Evolutionary conservation across 192 early-diverging fungal genomes (phyloP).

Genomic region (Endogone sp.): DNA sequence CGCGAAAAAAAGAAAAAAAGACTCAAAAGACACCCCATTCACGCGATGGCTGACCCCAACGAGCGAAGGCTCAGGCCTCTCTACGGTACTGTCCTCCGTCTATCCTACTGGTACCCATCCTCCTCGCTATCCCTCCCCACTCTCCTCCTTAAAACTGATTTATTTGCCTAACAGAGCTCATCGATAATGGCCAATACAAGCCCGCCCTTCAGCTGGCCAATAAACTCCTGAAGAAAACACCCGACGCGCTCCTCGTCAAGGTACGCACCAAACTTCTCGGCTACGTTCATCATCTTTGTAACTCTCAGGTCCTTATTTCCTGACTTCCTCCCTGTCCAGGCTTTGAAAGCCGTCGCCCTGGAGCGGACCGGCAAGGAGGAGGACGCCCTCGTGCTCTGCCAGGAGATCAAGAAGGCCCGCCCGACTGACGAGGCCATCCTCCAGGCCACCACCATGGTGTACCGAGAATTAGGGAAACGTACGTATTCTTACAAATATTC

Average conservation of each 20-base stretch:
- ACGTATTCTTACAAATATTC: constrained; percentile 10
- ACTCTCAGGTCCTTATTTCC: too few relatives aligned
- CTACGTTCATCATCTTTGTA: not conserved
- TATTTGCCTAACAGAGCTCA: too few relatives aligned
- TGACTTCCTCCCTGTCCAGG: constrained; percentile 29
- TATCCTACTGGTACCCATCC: not conserved
- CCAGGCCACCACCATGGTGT: constrained; percentile 57
- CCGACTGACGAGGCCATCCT: constrained; percentile 59
- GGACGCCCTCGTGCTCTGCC: constrained; percentile 59
- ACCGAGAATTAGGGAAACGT: constrained; percentile 49
- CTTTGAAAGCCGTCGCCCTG: constrained; percentile 71
- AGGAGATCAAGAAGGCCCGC: constrained; percentile 55
- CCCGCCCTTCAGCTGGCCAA: constrained; percentile 54
- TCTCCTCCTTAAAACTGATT: too few relatives aligned
- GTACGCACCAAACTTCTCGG: constrained; percentile 25
- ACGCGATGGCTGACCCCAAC: constrained; percentile 10
- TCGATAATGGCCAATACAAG: constrained; percentile 65
- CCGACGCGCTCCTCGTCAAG: constrained; percentile 59
- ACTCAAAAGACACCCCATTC: too few relatives aligned
- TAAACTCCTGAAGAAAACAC: constrained; percentile 71
- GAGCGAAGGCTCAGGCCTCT: constrained; percentile 55
- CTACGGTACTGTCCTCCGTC: constrained; percentile 42
- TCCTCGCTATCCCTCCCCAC: too few relatives aligned
- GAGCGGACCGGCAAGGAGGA: constrained; percentile 57
- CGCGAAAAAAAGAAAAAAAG: too few relatives aligned